These are phyloP conservation scores for Stenocarpella maydis DNA, from an alignment of 2,329 filamentous ascomycete species.

Conservation along the genomic window DNA sequence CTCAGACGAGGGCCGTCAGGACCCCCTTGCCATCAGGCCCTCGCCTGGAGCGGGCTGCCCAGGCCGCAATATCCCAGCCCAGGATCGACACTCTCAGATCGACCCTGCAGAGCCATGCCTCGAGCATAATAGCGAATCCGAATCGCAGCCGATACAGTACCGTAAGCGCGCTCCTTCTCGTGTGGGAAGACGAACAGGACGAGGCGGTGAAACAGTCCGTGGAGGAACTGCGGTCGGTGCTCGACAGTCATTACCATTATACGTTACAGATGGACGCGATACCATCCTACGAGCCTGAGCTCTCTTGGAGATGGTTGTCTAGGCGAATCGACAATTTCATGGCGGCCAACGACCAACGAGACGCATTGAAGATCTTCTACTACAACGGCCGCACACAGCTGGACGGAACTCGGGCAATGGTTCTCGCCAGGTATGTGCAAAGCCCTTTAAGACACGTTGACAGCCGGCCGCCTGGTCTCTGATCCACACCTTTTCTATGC, in stretches of 20 bases:
- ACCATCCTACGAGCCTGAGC: constrained; percentile 57
- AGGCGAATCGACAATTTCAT: constrained; percentile 61
- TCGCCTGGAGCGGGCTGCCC: constrained; percentile 59
- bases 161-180: constrained; percentile 62
- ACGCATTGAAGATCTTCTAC: constrained; percentile 66
- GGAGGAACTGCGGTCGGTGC: constrained; percentile 58
- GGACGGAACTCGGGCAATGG: constrained; percentile 64
- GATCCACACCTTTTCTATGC: neutral
- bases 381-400: constrained; percentile 65
- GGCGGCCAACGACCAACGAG: constrained; percentile 61
- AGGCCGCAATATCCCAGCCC: constrained; percentile 49
- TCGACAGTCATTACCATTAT: constrained; percentile 63
- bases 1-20: constrained; percentile 60
- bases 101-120: constrained; percentile 60
- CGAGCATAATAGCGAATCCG: constrained; percentile 58
- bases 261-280: constrained; percentile 58
- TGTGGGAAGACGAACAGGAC: constrained; percentile 65
- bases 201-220: constrained; percentile 50
- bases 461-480: neutral
- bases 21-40: constrained; percentile 66
- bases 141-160: constrained; percentile 61
- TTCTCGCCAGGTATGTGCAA: constrained; percentile 61
- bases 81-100: constrained; percentile 60
- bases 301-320: constrained; percentile 62
- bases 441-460: neutral